phyloP scores from a whole-genome alignment of 176 grass and related monocot genomes.

The Carex parvula region DNA sequence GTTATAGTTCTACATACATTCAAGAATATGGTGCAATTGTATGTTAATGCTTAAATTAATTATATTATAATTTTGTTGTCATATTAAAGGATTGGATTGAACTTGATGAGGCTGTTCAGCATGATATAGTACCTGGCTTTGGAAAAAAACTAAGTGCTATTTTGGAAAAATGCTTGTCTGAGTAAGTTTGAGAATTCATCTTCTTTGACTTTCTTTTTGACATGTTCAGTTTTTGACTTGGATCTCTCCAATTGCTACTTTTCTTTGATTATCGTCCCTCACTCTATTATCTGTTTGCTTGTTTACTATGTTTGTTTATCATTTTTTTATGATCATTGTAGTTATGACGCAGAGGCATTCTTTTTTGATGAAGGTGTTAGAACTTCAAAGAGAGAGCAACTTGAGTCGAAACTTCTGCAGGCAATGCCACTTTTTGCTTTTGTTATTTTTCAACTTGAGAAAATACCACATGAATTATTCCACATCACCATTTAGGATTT shows the following conservation, averaged over 20 bases:
- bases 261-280: not conserved
- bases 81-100: conserved; percentile 76
- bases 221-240: conserved; percentile 1
- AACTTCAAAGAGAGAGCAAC: conserved; percentile 82
- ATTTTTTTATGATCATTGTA: conserved; percentile 28
- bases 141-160: conserved; percentile 74
- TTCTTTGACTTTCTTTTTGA: conserved; percentile 15
- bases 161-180: conserved; percentile 82
- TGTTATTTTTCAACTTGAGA: conserved; percentile 2
- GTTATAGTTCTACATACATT: not conserved
- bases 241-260: not conserved
- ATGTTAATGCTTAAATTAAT: not conserved
- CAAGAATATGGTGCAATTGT: conserved; percentile 15
- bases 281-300: not conserved
- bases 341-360: conserved; percentile 86
- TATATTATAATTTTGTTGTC: conserved; percentile 23
- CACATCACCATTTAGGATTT: not conserved
- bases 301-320: not conserved
- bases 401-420: conserved; percentile 91
- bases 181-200: conserved; percentile 48
- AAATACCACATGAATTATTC: not conserved
- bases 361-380: conserved; percentile 98
- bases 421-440: conserved; percentile 25
- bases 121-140: conserved; percentile 75
- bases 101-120: conserved; percentile 79